These are phyloP conservation scores for Kurtzmaniella quercitrusa DNA, from an alignment of 1,139 yeast genomes.

Conservation along the genomic window DNA sequence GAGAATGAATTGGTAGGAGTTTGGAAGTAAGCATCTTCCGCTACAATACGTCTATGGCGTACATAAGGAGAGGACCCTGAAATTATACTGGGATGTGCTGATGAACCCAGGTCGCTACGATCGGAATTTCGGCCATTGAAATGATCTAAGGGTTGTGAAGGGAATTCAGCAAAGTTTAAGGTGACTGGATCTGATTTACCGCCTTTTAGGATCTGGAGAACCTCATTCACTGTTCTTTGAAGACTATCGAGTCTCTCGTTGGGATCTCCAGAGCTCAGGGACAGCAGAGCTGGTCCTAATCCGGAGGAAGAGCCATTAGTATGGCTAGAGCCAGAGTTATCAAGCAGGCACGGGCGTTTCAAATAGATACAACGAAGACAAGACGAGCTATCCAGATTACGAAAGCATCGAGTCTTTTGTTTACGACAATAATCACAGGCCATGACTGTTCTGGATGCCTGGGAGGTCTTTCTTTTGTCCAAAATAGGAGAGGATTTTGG, in stretches of 20 bases:
- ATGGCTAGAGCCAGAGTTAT: constrained; percentile 7
- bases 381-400: constrained; percentile 41
- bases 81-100: background rate
- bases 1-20: constrained; percentile 37
- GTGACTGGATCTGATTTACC: constrained; percentile 1
- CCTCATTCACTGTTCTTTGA: constrained; percentile 10
- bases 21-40: constrained; percentile 27
- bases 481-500: background rate
- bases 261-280: background rate
- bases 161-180: background rate
- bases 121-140: constrained; percentile 4
- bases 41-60: constrained; percentile 7
- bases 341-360: constrained; percentile 50
- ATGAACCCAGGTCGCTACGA: background rate
- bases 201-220: constrained; percentile 11
- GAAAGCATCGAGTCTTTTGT: constrained; percentile 62
- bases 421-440: constrained; percentile 60
- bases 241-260: constrained; percentile 2
- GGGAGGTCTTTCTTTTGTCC: constrained; percentile 19
- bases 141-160: background rate
- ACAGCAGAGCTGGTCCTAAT: background rate
- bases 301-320: background rate
- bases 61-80: constrained; percentile 1
- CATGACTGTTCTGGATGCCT: constrained; percentile 45
- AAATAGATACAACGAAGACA: constrained; percentile 57